Evolutionary conservation across 805 yeast species (phyloP), one percentile per base, ranked within the genome.

Genomic region (Candida stauntonica): DNA sequence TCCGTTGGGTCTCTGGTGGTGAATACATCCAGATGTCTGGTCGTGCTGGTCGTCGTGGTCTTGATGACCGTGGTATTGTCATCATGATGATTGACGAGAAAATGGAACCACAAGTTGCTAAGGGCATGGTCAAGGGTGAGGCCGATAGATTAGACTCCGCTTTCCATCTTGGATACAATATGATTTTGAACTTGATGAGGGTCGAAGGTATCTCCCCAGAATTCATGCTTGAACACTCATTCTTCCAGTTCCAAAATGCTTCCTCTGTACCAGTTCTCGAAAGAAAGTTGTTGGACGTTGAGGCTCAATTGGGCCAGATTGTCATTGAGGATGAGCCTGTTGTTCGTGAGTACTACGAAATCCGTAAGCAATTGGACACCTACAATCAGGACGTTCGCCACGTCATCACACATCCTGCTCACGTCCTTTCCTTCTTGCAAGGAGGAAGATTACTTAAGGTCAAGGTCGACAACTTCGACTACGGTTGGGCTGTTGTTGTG

Each of bases 11-110:
- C 23, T 86, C 96, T 40, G 99, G 99, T 43, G 99, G 99, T 69
- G 99, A 93, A 66, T 93, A 93, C 64, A 93, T 93, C 58, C 99
- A 93, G 67, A 93, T 93, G 99, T 86, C 96, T 31, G 99, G 99
- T 50, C 81, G 99, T 64, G 99, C 99, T 17, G 99, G 99, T 53
- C 89, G 99, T 72, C 86, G 99, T 74, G 99, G 99, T 58, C 75
- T 93, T 52, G 99, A 93, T 73, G 99, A 93, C 61, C 83, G 99
- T 62, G 99, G 99, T 67, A 88, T 93, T 62, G 99, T 93, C 35
- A 93, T 93, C 50, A 86, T 93, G 93, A 93, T 93, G 99, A 88
- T 93, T 61, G 98, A 93, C 60, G 98, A 93, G 60, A 93, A 93
- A 57, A 93, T 93, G 99, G 99, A 93, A 61, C 99, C 99, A 4